Evolutionary conservation across 192 early-diverging fungal species (phyloP).

Genomic region (Phycomyces blakesleeanus): DNA sequence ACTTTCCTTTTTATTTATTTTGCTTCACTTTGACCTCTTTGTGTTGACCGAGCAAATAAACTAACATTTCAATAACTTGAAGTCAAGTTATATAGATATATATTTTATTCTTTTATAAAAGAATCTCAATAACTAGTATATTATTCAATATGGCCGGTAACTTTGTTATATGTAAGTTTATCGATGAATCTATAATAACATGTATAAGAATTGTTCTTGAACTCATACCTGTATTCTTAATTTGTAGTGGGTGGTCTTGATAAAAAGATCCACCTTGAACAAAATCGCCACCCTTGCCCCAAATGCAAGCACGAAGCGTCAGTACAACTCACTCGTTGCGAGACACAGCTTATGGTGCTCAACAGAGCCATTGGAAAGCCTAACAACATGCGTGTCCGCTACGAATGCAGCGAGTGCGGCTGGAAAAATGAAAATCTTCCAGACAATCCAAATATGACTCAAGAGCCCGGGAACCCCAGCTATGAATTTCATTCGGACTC

Average conservation of each 20-base stretch:
- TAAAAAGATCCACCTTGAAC: conserved; percentile 31
- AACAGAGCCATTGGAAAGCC: conserved; percentile 29
- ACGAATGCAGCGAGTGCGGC: conserved; percentile 30
- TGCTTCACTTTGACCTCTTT: no score
- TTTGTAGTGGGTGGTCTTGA: conserved; percentile 24
- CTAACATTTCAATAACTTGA: no score
- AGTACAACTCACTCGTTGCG: conserved; percentile 32
- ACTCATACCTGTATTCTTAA: neutral
- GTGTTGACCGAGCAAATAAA: no score
- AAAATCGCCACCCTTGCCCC: conserved; percentile 32
- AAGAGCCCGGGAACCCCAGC: neutral
- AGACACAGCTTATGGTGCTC: conserved; percentile 30
- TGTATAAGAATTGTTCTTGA: neutral
- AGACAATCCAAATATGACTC: conserved; percentile 12
- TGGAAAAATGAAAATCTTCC: conserved; percentile 33
- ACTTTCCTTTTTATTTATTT: no score
- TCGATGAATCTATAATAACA: no score
- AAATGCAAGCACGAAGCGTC: conserved; percentile 20
- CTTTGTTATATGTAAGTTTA: neutral
- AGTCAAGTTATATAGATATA: neutral
- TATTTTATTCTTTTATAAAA: neutral
- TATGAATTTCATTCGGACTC: neutral
- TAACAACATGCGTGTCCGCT: conserved; percentile 28
- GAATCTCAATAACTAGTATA: neutral
- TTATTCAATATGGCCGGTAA: neutral